phyloP scores from a whole-genome alignment of 2,329 filamentous ascomycete species.

The Pyrenochaeta sp. region DNA sequence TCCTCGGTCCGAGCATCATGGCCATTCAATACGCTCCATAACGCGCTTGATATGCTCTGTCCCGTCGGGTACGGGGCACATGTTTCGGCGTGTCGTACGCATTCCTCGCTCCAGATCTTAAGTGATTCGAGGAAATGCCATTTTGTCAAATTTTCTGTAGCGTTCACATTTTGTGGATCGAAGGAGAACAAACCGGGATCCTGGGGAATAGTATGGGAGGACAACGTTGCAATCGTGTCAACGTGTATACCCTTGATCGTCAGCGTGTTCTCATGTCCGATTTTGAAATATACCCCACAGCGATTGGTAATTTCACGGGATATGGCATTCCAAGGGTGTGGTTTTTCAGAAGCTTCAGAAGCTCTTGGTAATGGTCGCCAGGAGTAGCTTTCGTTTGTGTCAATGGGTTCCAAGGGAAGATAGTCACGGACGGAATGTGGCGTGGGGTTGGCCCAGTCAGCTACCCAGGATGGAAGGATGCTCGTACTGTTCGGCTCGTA shows the following conservation, averaged over 20 bases:
- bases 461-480: conserved; percentile 9
- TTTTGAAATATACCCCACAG: conserved; percentile 1
- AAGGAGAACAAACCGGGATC: neutral
- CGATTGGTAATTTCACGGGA: conserved; percentile 1
- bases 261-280: conserved; percentile 4
- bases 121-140: conserved; percentile 1
- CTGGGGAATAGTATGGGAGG: neutral
- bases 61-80: conserved; percentile 5
- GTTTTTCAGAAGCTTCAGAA: neutral
- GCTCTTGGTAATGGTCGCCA: neutral
- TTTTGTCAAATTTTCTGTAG: neutral
- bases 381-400: neutral
- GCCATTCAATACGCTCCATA: conserved; percentile 2
- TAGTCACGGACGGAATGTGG: conserved; percentile 1
- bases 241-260: conserved; percentile 7
- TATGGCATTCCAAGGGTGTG: neutral
- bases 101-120: conserved; percentile 2
- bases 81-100: neutral
- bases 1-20: neutral
- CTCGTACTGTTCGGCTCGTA: neutral
- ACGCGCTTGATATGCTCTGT: neutral
- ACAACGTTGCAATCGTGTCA: conserved; percentile 3
- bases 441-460: conserved; percentile 5
- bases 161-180: conserved; percentile 3
- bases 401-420: neutral